phyloP scores from a whole-genome alignment of 192 early-diverging fungal species.

The Coemansia sp. region DNA sequence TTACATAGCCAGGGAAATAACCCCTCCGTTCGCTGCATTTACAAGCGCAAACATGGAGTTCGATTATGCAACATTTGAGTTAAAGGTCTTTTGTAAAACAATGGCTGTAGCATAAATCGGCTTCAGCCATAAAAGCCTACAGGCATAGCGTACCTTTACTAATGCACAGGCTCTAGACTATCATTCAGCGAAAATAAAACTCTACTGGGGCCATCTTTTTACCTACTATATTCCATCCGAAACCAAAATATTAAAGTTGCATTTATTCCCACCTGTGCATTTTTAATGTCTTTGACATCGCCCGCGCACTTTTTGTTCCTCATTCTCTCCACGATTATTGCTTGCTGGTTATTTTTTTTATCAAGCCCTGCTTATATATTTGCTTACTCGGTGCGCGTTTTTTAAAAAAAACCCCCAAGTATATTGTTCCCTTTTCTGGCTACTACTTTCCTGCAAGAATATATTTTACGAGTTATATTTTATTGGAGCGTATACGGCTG shows the following conservation, averaged over 20 bases:
- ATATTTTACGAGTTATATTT: background rate
- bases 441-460: background rate
- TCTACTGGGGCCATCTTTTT: background rate
- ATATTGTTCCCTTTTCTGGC: background rate
- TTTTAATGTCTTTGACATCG: slow-evolving; percentile 8
- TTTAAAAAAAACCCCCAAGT: background rate
- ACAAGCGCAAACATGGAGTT: no score
- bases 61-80: background rate
- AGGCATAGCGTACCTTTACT: background rate
- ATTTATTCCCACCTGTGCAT: slow-evolving; percentile 12
- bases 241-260: slow-evolving; percentile 1
- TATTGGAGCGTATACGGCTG: background rate
- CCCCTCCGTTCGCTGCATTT: no score
- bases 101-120: background rate
- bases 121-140: background rate
- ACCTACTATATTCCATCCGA: background rate
- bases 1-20: background rate
- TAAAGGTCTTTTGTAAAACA: background rate
- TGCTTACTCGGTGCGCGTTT: background rate
- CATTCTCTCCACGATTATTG: slow-evolving; percentile 8
- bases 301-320: slow-evolving; percentile 8
- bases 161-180: slow-evolving; percentile 1
- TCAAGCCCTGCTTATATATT: background rate
- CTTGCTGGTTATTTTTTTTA: background rate
- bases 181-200: background rate